phyloP scores from a whole-genome alignment of 306 rosid genomes.

The cucumber (Cucumis sativus) region Cucumber_9930_V3 NC_026655.2:4991001-4991500 shows the following conservation, averaged over 20 bases:
- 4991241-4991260: neutral
- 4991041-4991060: neutral
- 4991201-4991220: neutral
- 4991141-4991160: neutral
- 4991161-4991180: neutral
- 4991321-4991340: slow-evolving; percentile 47
- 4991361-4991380: slow-evolving; percentile 69
- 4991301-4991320: neutral
- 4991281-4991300: neutral
- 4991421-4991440: neutral
- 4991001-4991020: no score
- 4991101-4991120: neutral
- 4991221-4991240: neutral
- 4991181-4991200: no score
- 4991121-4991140: neutral
- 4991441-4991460: neutral
- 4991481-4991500: neutral
- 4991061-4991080: neutral
- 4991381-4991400: slow-evolving; percentile 79
- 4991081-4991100: neutral
- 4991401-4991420: slow-evolving; percentile 54
- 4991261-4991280: neutral
- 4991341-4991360: slow-evolving; percentile 52
- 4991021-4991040: neutral
- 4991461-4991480: neutral